Percentiles rank a stretch among this genome's conserved stretches.
These are phyloP conservation scores for Gossypium australe DNA, from an alignment of 345 rosid species.

Conservation along the genomic window DNA sequence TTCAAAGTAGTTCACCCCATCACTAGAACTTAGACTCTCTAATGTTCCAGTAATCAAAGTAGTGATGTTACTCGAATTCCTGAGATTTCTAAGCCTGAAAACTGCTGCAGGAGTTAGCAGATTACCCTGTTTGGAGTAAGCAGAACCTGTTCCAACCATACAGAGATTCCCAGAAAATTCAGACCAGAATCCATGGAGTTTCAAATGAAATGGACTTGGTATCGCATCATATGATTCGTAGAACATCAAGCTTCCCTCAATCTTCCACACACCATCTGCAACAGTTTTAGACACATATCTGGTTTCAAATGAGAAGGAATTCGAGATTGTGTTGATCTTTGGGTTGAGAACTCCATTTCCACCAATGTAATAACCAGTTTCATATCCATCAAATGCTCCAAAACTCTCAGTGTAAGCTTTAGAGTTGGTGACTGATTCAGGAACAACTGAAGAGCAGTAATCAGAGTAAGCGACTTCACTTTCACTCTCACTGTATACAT, in stretches of 20 bases:
- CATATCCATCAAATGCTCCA: no score
- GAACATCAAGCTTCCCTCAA: constrained; percentile 19
- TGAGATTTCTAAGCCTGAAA: constrained; percentile 35
- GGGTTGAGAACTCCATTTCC: neutral
- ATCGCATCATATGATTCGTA: neutral
- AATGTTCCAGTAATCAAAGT: constrained; percentile 38
- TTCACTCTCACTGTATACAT: neutral
- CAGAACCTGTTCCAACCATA: no score
- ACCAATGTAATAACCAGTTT: neutral
- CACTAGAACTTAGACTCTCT: constrained; percentile 25
- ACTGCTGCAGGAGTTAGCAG: constrained; percentile 19
- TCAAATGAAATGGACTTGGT: no score
- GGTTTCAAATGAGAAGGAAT: constrained; percentile 7
- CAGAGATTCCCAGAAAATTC: no score
- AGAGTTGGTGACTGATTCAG: neutral
- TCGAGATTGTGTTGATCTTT: neutral
- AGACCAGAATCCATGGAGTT: no score
- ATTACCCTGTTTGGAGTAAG: no score
- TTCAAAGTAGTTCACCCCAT: constrained; percentile 25
- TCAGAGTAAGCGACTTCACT: neutral
- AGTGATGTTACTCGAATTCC: constrained; percentile 18
- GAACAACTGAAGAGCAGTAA: neutral
- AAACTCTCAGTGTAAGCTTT: no score
- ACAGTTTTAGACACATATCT: neutral
- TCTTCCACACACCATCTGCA: constrained; percentile 10